phyloP scores from a whole-genome alignment of 176 grass and related monocot species.

The Juncus effusus region DNA sequence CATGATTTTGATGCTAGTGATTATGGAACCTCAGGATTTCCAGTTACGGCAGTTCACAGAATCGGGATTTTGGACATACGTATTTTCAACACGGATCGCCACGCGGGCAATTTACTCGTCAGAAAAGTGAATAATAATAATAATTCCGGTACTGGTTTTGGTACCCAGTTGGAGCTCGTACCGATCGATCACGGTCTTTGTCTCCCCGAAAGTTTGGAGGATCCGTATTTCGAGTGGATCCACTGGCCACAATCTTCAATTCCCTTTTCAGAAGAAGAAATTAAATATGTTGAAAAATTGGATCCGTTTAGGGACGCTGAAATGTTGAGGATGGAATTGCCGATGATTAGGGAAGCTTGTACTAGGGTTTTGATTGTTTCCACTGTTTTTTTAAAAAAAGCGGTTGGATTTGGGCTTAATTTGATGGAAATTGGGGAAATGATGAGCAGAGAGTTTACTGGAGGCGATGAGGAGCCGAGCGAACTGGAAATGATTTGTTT shows the following conservation, averaged over 20 bases:
- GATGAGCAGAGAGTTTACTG: constrained; percentile 94
- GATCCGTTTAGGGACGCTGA: constrained; percentile 64
- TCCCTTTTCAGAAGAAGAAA: constrained; percentile 79
- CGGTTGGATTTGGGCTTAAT: constrained; percentile 58
- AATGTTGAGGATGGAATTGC: constrained; percentile 57
- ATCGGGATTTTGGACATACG: constrained; percentile 93
- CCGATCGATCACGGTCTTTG: constrained; percentile 94
- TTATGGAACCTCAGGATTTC: constrained; percentile 83
- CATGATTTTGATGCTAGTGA: constrained; percentile 98
- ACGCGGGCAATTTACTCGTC: constrained; percentile 84
- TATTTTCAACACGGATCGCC: constrained; percentile 96
- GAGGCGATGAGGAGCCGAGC: constrained; percentile 79
- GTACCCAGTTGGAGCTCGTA: constrained; percentile 59
- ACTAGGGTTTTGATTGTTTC: constrained; percentile 77
- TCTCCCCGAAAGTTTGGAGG: constrained; percentile 81
- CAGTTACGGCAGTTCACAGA: constrained; percentile 81
- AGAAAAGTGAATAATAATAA: constrained; percentile 33
- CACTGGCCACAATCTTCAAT: constrained; percentile 91
- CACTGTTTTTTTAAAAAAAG: constrained; percentile 82
- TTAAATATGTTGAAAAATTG: constrained; percentile 70
- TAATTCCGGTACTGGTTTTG: constrained; percentile 53
- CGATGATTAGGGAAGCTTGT: constrained; percentile 79
- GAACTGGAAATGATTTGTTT: constrained; percentile 86
- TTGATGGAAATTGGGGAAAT: constrained; percentile 90
- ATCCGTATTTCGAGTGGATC: constrained; percentile 98